phyloP scores from a whole-genome alignment of 495 filamentous ascomycete genomes.

The Corynascus novoguineensis region DNA sequence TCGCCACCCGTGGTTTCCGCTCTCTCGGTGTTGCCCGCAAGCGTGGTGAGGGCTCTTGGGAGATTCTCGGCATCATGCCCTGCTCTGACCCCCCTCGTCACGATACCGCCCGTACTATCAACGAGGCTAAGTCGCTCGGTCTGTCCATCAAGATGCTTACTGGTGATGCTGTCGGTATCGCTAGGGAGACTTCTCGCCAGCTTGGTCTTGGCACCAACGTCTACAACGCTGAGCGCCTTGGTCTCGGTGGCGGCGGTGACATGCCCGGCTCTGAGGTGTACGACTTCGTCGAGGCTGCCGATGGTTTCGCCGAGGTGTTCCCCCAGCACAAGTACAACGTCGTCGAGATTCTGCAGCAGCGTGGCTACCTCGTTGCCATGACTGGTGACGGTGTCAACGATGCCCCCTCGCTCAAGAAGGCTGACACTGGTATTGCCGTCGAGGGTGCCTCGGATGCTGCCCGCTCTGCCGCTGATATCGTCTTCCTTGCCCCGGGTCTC shows the following conservation, averaged over 20 bases:
- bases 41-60: constrained; percentile 68
- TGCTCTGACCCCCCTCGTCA: constrained; percentile 87
- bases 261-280: constrained; percentile 90
- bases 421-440: constrained; percentile 89
- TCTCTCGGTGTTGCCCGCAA: constrained; percentile 88
- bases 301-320: constrained; percentile 95
- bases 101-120: constrained; percentile 84
- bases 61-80: constrained; percentile 91
- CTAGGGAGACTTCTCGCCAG: constrained; percentile 82
- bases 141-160: constrained; percentile 95
- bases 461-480: constrained; percentile 87
- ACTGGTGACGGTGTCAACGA: constrained; percentile 98
- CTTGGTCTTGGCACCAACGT: constrained; percentile 90
- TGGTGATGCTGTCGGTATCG: constrained; percentile 90
- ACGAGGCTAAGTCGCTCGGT: constrained; percentile 81
- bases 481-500: constrained; percentile 85
- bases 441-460: constrained; percentile 91
- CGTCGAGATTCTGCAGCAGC: constrained; percentile 93
- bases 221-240: constrained; percentile 85
- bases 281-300: constrained; percentile 90
- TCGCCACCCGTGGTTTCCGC: constrained; percentile 86
- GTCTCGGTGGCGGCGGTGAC: constrained; percentile 75
- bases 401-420: constrained; percentile 92
- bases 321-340: constrained; percentile 98
- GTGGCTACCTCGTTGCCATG: constrained; percentile 95